Evolutionary conservation across 208 protist species (phyloP).

Genomic region (Trypanosoma platydactyli): DNA sequence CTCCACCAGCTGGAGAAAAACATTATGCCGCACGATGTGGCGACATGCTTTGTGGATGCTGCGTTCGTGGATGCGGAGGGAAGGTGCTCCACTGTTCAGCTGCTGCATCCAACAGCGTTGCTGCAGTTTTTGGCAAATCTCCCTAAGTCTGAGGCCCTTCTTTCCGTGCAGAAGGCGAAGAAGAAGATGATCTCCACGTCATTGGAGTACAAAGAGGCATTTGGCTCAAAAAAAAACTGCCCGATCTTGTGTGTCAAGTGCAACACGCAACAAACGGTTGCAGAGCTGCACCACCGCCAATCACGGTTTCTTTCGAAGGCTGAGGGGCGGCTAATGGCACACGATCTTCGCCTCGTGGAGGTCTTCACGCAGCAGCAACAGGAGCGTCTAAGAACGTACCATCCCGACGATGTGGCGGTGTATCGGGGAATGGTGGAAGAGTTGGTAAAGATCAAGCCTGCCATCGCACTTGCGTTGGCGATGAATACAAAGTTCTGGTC

Average conservation of each 20-base stretch:
- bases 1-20: constrained; percentile 35
- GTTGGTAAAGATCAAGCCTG: constrained; percentile 35
- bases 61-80: constrained; percentile 17
- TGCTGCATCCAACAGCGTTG: constrained; percentile 33
- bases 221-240: neutral
- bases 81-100: neutral
- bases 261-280: constrained; percentile 11
- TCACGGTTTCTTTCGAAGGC: constrained; percentile 50
- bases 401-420: constrained; percentile 24
- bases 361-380: constrained; percentile 16
- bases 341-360: constrained; percentile 28
- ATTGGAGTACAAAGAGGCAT: too few species aligned
- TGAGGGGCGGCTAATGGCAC: constrained; percentile 38
- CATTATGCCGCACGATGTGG: constrained; percentile 22
- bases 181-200: neutral
- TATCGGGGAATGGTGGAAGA: constrained; percentile 66
- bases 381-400: constrained; percentile 1
- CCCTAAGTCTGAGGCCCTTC: constrained; percentile 29
- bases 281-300: constrained; percentile 43
- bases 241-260: constrained; percentile 44
- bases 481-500: constrained; percentile 51
- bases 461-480: constrained; percentile 52
- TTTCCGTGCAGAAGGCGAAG: constrained; percentile 30
- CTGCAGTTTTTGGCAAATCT: constrained; percentile 24
- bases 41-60: constrained; percentile 23